These are phyloP conservation scores for Apiospora saccharicola DNA, from an alignment of 2,329 filamentous ascomycete genomes.

Conservation along the genomic window DNA sequence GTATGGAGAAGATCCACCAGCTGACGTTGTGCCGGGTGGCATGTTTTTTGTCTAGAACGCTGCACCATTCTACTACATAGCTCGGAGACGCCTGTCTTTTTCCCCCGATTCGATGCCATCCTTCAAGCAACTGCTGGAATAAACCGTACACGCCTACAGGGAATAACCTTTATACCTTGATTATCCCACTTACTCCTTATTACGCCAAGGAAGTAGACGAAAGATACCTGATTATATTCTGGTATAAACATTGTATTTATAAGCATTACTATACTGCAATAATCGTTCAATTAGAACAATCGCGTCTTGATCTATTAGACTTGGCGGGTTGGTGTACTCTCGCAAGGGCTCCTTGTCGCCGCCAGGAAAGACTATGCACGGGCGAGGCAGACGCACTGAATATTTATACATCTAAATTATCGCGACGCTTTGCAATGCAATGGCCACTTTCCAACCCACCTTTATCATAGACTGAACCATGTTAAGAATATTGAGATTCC, in stretches of 20 bases:
- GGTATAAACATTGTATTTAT: no score
- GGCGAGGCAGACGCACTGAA: neutral
- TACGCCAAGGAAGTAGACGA: no score
- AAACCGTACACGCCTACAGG: no score
- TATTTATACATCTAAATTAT: neutral
- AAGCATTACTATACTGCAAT: no score
- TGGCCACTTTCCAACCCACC: neutral
- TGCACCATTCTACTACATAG: neutral
- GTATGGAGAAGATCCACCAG: conserved; percentile 19
- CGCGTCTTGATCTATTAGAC: no score
- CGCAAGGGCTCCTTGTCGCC: neutral
- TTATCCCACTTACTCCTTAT: no score
- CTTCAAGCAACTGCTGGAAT: no score
- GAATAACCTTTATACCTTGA: no score
- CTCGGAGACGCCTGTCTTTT: neutral
- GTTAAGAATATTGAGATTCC: no score
- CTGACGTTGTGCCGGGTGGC: conserved; percentile 6
- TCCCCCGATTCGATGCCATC: neutral
- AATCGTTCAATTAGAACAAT: no score
- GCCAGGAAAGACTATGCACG: neutral
- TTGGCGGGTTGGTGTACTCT: neutral
- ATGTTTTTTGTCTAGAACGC: conserved; percentile 7
- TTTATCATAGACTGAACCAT: neutral
- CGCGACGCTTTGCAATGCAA: neutral
- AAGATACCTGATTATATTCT: no score